These are phyloP conservation scores for Gnetum montanum DNA, from an alignment of 75 land plant species.

Conservation along the genomic window DNA sequence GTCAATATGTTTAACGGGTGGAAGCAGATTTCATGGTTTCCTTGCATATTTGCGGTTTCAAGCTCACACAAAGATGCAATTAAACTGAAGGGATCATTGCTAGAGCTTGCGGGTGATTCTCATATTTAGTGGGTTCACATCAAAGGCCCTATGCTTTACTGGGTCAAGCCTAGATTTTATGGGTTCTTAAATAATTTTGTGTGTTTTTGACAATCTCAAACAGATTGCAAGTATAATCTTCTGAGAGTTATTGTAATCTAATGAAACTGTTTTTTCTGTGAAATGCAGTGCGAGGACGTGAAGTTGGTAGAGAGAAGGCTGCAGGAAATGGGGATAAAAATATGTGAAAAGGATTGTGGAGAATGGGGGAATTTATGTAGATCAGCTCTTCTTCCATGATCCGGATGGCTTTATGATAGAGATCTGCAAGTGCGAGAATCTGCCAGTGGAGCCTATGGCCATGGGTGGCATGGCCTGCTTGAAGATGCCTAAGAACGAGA, in stretches of 20 bases:
- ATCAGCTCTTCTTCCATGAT: slow-evolving; percentile 24
- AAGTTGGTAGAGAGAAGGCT: slow-evolving; percentile 1
- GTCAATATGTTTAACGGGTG: background rate
- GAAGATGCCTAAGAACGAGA: background rate
- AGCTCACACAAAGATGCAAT: no score
- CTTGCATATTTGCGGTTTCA: background rate
- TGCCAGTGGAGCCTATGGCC: slow-evolving; percentile 9
- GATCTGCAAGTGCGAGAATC: slow-evolving; percentile 22
- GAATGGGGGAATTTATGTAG: slow-evolving; percentile 14
- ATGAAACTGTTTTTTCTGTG: no score
- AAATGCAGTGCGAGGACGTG: background rate
- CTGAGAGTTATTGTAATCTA: no score
- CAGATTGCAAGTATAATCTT: no score
- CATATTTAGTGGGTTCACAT: no score
- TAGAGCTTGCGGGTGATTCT: no score
- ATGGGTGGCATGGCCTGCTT: background rate
- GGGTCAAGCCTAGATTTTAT: no score
- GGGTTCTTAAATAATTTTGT: no score
- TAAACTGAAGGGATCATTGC: no score
- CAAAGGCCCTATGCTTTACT: no score
- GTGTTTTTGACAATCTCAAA: no score
- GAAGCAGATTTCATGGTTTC: background rate
- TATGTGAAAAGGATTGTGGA: slow-evolving; percentile 9
- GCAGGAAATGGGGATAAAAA: slow-evolving; percentile 10
- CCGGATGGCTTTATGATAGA: slow-evolving; percentile 29